A percentile compares a stretch with the other conserved stretches of the same genome.
phyloP scores from a whole-genome alignment of 2,329 filamentous ascomycete species.

The Cercospora zeina region DNA sequence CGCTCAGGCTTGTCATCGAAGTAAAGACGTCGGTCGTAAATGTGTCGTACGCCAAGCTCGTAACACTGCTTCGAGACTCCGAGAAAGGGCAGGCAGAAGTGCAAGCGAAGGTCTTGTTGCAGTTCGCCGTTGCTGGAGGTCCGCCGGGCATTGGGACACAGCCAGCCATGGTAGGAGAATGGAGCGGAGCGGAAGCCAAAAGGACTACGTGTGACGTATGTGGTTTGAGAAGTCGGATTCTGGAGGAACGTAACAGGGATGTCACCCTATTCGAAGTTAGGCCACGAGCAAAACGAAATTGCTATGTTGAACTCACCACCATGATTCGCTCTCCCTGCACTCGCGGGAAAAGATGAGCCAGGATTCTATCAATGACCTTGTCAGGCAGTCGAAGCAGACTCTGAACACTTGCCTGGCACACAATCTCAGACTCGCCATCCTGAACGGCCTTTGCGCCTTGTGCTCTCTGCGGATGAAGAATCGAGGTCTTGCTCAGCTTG shows the following conservation, averaged over 20 bases:
- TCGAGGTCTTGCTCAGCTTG: conserved; percentile 7
- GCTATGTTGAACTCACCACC: not conserved
- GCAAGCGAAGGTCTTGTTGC: not conserved
- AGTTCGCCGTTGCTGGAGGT: not conserved
- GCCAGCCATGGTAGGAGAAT: conserved; percentile 20
- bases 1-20: conserved; percentile 20
- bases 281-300: not conserved
- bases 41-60: conserved; percentile 8
- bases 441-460: not conserved
- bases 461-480: conserved; percentile 9
- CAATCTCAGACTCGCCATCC: conserved; percentile 14
- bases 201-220: conserved; percentile 13
- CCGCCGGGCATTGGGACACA: not conserved
- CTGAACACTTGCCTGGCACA: conserved; percentile 3
- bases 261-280: conserved; percentile 9
- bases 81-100: conserved; percentile 17
- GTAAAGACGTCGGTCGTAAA: conserved; percentile 16
- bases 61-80: conserved; percentile 15
- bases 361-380: conserved; percentile 12
- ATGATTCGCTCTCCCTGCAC: not conserved
- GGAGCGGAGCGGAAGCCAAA: conserved; percentile 12
- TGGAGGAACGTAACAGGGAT: not conserved
- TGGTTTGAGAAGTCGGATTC: not conserved
- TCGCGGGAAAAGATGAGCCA: conserved; percentile 16
- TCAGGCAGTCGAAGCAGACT: conserved; percentile 11